Percentiles rank a stretch among this genome's conserved stretches.
These are phyloP conservation scores for Pythium biforme DNA, from an alignment of 352 stramenopile species.

Conservation along the genomic window DNA sequence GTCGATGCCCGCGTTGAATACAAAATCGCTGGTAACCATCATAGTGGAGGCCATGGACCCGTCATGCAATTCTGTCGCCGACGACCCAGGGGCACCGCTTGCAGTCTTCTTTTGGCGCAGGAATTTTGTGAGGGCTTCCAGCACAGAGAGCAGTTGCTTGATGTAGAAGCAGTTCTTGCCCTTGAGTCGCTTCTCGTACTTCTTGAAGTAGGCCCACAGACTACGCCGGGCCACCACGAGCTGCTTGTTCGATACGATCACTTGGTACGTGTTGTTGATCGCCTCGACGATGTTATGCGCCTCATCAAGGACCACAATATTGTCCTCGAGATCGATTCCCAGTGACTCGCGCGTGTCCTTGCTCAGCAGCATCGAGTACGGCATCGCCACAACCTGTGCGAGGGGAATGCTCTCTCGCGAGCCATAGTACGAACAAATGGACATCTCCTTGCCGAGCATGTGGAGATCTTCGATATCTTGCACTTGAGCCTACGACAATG, in stretches of 20 bases:
- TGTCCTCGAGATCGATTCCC: slow-evolving; percentile 81
- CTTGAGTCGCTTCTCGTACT: slow-evolving; percentile 87
- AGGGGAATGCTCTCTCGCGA: slow-evolving; percentile 85
- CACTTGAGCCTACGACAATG: slow-evolving; percentile 54
- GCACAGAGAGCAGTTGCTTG: slow-evolving; percentile 80
- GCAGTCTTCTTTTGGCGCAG: slow-evolving; percentile 36
- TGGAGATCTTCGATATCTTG: slow-evolving; percentile 97
- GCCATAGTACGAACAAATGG: slow-evolving; percentile 98
- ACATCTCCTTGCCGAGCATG: slow-evolving; percentile 85
- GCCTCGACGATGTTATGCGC: slow-evolving; percentile 98
- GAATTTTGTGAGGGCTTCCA: slow-evolving; percentile 79
- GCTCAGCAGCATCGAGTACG: slow-evolving; percentile 93
- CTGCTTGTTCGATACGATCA: slow-evolving; percentile 73
- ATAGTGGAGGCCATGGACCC: slow-evolving; percentile 45
- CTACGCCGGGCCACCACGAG: slow-evolving; percentile 65
- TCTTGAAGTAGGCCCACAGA: slow-evolving; percentile 86
- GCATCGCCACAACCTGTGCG: slow-evolving; percentile 90
- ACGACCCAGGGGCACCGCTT: not conserved
- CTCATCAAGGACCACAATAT: slow-evolving; percentile 98
- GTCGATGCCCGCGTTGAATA: slow-evolving; percentile 76
- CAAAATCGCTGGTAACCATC: slow-evolving; percentile 84
- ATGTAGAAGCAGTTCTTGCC: slow-evolving; percentile 89
- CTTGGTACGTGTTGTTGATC: slow-evolving; percentile 91
- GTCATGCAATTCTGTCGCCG: slow-evolving; percentile 18
- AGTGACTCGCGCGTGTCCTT: slow-evolving; percentile 89